Conservation (phyloP, 2,329 filamentous ascomycete genomes). For the Xylariaceae sp. region DNA sequence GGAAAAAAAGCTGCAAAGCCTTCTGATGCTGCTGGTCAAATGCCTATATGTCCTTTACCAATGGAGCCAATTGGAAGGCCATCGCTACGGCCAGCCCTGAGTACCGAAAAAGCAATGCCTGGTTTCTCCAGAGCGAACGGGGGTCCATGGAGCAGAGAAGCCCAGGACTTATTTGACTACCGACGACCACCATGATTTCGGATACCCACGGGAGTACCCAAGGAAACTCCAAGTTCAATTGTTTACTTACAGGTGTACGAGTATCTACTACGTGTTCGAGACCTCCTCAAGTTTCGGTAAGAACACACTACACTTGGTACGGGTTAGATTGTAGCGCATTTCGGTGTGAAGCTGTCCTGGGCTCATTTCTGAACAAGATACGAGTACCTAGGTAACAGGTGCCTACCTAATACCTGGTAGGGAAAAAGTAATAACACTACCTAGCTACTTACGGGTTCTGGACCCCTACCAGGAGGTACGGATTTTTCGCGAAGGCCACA, state of each 20-base stretch:
- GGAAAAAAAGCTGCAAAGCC: conserved; percentile 49
- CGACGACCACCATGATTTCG: conserved; percentile 43
- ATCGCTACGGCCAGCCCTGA: conserved; percentile 7
- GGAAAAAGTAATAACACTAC: too few species aligned
- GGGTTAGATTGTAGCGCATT: too few species aligned
- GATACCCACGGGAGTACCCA: background rate
- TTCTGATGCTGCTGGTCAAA: conserved; percentile 46
- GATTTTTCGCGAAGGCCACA: too few species aligned
- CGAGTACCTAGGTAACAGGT: too few species aligned
- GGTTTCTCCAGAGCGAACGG: conserved; percentile 47
- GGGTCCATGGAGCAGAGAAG: conserved; percentile 65
- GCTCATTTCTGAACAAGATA: too few species aligned
- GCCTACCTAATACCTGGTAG: too few species aligned
- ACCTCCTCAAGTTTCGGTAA: too few species aligned
- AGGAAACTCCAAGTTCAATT: background rate
- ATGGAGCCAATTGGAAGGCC: conserved; percentile 13
- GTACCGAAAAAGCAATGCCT: conserved; percentile 30
- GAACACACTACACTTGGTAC: too few species aligned
- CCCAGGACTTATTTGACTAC: conserved; percentile 59
- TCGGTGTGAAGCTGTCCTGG: too few species aligned
- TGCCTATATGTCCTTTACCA: conserved; percentile 36
- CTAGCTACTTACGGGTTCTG: too few species aligned
- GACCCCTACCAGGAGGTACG: too few species aligned
- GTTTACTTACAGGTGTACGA: background rate
- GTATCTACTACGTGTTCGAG: too few species aligned